Percentiles rank a stretch among this genome's conserved stretches.
These are phyloP conservation scores for Mycena kentingensis DNA, from an alignment of 768 basidiomycete species.

Conservation along the genomic window DNA sequence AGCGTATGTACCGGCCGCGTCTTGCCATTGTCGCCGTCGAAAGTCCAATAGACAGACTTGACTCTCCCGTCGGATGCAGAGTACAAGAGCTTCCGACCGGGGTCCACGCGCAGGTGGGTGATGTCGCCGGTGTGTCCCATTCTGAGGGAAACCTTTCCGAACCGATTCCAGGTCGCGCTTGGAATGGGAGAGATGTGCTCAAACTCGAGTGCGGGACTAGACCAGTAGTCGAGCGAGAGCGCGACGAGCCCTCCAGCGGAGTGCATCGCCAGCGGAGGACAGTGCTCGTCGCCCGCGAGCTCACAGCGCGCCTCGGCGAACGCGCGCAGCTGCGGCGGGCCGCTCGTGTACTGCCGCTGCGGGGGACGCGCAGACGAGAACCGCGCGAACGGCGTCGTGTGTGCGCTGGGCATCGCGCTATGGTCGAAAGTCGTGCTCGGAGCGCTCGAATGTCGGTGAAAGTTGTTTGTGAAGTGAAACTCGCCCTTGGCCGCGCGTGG, in stretches of 20 bases:
- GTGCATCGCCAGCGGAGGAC: neutral
- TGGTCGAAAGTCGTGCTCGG: too few relatives aligned
- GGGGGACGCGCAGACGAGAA: neutral
- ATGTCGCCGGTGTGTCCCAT: slow-evolving; percentile 8
- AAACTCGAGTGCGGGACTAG: neutral
- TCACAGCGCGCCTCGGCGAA: slow-evolving; percentile 15
- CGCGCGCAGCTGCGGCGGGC: neutral
- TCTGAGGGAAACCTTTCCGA: neutral
- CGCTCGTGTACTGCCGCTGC: too few relatives aligned
- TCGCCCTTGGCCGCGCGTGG: too few relatives aligned
- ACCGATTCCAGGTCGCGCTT: neutral
- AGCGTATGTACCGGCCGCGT: slow-evolving; percentile 28
- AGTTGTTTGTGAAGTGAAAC: too few relatives aligned
- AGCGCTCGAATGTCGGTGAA: too few relatives aligned
- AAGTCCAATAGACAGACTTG: slow-evolving; percentile 17
- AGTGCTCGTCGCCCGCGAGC: neutral
- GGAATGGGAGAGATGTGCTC: neutral
- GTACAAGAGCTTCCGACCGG: slow-evolving; percentile 17
- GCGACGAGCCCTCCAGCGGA: neutral
- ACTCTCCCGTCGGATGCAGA: slow-evolving; percentile 5
- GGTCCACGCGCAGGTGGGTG: neutral
- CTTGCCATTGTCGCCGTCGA: neutral
- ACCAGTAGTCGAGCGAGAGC: slow-evolving; percentile 1
- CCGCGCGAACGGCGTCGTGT: too few relatives aligned
- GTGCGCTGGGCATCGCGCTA: too few relatives aligned